Conservation (phyloP, 352 stramenopile species). For the Pythium folliculosum region DNA sequence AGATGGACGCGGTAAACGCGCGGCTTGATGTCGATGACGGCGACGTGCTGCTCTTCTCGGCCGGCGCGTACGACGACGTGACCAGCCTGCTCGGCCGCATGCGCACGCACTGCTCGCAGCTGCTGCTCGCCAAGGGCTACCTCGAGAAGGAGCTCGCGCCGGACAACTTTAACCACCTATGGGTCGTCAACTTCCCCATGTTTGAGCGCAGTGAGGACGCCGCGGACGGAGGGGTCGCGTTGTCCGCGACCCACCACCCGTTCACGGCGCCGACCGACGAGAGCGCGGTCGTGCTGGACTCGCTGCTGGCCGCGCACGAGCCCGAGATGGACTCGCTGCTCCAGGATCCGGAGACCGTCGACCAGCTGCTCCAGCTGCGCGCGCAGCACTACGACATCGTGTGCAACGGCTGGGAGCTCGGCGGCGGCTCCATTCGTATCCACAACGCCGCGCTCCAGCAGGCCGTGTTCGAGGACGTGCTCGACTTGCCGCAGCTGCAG, state of each 20-base stretch:
- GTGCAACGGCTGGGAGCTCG: constrained; percentile 88
- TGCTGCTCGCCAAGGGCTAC: constrained; percentile 60
- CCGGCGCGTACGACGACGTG: constrained; percentile 56
- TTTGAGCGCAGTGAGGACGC: constrained; percentile 75
- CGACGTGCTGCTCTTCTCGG: constrained; percentile 70
- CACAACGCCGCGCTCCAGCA: constrained; percentile 76
- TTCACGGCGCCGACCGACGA: constrained; percentile 76
- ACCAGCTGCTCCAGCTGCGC: constrained; percentile 61
- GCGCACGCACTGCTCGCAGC: constrained; percentile 61
- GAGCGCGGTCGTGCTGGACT: constrained; percentile 43
- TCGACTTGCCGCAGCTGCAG: constrained; percentile 65
- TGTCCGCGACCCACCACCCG: constrained; percentile 84
- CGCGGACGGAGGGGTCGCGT: constrained; percentile 28
- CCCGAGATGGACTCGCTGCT: constrained; percentile 39
- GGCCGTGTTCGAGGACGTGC: constrained; percentile 74
- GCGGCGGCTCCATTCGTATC: constrained; percentile 86
- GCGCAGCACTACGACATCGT: constrained; percentile 89
- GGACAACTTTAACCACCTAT: constrained; percentile 78
- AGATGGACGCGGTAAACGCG: constrained; percentile 52
- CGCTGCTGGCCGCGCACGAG: constrained; percentile 36
- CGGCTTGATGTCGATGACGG: constrained; percentile 56
- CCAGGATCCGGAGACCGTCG: constrained; percentile 47
- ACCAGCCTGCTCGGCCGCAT: constrained; percentile 65
- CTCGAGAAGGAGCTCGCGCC: constrained; percentile 64
- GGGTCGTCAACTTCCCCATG: constrained; percentile 89